Evolutionary conservation across 2,329 filamentous ascomycete genomes (phyloP).

Genomic region (Fusarium azukiicola): DNA sequence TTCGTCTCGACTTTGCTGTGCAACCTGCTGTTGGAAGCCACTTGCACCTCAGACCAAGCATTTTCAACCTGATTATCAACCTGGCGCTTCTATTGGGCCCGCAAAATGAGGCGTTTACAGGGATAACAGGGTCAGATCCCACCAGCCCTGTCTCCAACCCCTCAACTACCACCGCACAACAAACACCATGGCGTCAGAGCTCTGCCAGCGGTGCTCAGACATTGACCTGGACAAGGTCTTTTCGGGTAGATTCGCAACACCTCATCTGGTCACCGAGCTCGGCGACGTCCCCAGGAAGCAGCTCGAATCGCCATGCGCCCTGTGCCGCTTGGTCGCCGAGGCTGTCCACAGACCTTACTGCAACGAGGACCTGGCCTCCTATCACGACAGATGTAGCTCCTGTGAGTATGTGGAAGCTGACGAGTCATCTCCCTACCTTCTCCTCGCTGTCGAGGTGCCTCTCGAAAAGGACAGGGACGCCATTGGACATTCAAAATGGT

Average conservation of each 20-base stretch:
- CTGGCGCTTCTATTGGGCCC: too few relatives aligned
- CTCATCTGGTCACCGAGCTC: slow-evolving; percentile 7
- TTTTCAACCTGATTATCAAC: too few relatives aligned
- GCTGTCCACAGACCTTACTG: slow-evolving; percentile 22
- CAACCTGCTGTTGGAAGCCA: too few relatives aligned
- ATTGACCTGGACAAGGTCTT: slow-evolving; percentile 27
- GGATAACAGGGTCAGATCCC: neutral
- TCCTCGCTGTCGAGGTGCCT: slow-evolving; percentile 3
- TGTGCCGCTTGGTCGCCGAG: slow-evolving; percentile 21
- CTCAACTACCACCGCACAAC: neutral
- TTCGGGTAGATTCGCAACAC: slow-evolving; percentile 18
- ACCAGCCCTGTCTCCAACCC: neutral
- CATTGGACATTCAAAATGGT: slow-evolving; percentile 17
- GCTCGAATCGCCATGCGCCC: neutral
- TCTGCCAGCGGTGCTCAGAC: slow-evolving; percentile 17
- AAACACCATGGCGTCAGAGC: neutral
- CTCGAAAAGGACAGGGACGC: neutral
- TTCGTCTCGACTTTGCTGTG: too few relatives aligned
- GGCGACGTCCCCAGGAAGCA: slow-evolving; percentile 9
- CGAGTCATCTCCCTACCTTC: neutral
- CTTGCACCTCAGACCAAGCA: too few relatives aligned
- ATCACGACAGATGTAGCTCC: slow-evolving; percentile 14
- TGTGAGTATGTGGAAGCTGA: neutral
- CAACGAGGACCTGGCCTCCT: slow-evolving; percentile 9
- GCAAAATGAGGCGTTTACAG: too few relatives aligned